Base-by-base conservation (phyloP, 2,329 filamentous ascomycete species). In the Colletotrichum gigasporum region DNA sequence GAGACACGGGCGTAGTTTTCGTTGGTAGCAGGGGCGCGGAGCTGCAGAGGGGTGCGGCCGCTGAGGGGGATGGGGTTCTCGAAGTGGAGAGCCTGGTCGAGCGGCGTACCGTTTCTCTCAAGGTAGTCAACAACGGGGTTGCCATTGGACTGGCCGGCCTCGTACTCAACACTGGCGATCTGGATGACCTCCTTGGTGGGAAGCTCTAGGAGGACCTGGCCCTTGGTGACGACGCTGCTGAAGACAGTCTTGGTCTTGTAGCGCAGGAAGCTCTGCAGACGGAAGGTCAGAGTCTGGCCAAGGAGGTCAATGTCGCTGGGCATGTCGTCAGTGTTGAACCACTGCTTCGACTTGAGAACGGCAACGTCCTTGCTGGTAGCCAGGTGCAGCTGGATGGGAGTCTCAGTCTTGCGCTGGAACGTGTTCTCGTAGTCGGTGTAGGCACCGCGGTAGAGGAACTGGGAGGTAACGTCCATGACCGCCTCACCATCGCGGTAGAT, bases 121-220 rank as follows among this genome's bases (percentile, higher is more conserved):
- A 99, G 89, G 80, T 98, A 99, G 80, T 99, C 96, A 63, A 97
- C 89, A 54, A 99, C 96, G 2, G 96, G 96, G 80, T 99, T 99
- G 34, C 96, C 96, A 72, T 97, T 93, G 34, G 96, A 98, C 54
- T 87, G 85, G 59, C 94, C 94, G 32, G 94, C 92, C 75, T 96
- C 92, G 76, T 99, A 99, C 73, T 98, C 94, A 16, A 99, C 94
- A 47, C 92, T 96, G n/a, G 93, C 96, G 45, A 99, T 93, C 80
- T 97, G 94, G 70, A 99, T 96, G 67, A 98, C 85, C 81, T 99
- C 96, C 85, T 98, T 99, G 64, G 93, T 97, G 16, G 96, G 94
- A 24, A 99, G 86, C 80, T 99, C 96, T 30, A 99, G 85, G 41
- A 98, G 86, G 37, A 98, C 95, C 78, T 97, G 91, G 66, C 96